Percentiles rank a stretch among this genome's conserved stretches.
Conservation (phyloP, 441 rosid genomes). For the Biscutella laevigata region DNA sequence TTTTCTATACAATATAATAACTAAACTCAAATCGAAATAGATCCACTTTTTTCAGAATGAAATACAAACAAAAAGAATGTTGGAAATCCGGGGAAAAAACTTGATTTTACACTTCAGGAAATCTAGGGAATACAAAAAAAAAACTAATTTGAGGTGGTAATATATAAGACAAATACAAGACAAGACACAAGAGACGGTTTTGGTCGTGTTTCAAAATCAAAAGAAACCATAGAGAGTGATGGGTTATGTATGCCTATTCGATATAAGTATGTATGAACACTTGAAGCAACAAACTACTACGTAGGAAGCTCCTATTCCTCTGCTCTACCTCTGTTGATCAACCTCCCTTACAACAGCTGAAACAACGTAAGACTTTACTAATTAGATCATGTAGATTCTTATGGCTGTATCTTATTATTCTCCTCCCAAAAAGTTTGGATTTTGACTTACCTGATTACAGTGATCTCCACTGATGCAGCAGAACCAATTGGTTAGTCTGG, state of each 20-base stretch:
- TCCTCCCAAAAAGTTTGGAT: neutral
- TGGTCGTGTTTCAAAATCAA: conserved; percentile 9
- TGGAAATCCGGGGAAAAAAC: neutral
- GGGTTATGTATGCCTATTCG: conserved; percentile 25
- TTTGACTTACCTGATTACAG: conserved; percentile 17
- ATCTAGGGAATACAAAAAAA: conserved; percentile 16
- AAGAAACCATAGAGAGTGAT: conserved; percentile 7
- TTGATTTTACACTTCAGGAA: conserved; percentile 20
- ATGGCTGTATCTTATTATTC: neutral
- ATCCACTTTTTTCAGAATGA: neutral
- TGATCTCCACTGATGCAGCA: conserved; percentile 12
- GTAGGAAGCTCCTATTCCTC: conserved; percentile 20
- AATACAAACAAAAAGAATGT: conserved; percentile 11
- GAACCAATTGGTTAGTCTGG: conserved; percentile 26
- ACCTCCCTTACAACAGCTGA: conserved; percentile 24
- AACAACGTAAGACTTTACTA: conserved; percentile 8
- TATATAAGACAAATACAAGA: conserved; percentile 24
- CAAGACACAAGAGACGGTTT: conserved; percentile 6
- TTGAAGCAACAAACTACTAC: conserved; percentile 24
- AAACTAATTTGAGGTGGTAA: conserved; percentile 18
- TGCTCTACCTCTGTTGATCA: conserved; percentile 20
- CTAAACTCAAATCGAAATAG: neutral
- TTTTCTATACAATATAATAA: no score
- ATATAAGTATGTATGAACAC: conserved; percentile 26
- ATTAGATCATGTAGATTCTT: neutral